phyloP scores from a whole-genome alignment of 2,329 filamentous ascomycete species.

The Fonsecaea monophora region DNA sequence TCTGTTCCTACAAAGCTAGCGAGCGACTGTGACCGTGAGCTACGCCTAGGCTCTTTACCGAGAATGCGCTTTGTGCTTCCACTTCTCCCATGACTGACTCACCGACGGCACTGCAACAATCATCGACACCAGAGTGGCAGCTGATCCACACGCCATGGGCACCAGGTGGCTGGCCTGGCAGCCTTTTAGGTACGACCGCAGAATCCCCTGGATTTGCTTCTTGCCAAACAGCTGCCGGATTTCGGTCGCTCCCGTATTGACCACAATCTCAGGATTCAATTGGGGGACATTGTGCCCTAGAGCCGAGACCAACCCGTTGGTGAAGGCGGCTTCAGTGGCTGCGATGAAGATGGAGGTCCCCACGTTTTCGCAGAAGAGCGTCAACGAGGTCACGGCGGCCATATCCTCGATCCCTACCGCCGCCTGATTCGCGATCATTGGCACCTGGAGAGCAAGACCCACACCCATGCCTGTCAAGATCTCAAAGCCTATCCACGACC shows the following conservation, averaged over 20 bases:
- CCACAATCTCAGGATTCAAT: constrained; percentile 38
- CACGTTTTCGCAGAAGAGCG: constrained; percentile 41
- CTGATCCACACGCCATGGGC: constrained; percentile 25
- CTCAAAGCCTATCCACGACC: constrained; percentile 48
- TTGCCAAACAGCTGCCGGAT: constrained; percentile 40
- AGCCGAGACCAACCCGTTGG: constrained; percentile 40
- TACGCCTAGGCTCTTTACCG: neutral
- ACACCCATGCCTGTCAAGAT: constrained; percentile 41
- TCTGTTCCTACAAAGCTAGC: neutral
- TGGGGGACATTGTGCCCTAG: constrained; percentile 15
- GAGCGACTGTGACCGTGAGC: neutral
- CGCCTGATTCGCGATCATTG: constrained; percentile 39
- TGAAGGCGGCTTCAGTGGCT: constrained; percentile 43
- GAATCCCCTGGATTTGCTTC: constrained; percentile 38
- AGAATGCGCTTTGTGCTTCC: constrained; percentile 19
- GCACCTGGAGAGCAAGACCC: constrained; percentile 39
- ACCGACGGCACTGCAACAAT: constrained; percentile 13
- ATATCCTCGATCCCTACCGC: constrained; percentile 39
- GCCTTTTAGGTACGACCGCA: constrained; percentile 42
- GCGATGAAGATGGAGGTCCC: constrained; percentile 42
- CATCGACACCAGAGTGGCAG: constrained; percentile 18
- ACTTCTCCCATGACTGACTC: constrained; percentile 9
- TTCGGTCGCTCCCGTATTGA: constrained; percentile 42
- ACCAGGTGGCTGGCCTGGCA: constrained; percentile 38
- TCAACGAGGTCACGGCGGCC: constrained; percentile 38